Conservation (phyloP, 495 filamentous ascomycete genomes). For the Aspergillus nidulans region DNA sequence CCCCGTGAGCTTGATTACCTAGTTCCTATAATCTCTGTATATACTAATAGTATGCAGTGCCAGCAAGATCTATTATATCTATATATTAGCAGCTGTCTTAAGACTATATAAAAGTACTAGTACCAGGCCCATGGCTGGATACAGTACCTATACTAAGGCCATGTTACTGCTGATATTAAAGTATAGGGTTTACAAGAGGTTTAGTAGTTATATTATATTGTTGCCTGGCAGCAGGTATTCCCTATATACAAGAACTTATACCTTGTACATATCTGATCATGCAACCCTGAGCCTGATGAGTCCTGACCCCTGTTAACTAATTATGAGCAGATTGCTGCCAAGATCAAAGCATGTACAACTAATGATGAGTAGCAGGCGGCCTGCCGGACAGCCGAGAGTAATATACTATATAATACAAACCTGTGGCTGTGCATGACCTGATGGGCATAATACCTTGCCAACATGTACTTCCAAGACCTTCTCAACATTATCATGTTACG, state of each 20-base stretch:
- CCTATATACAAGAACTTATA: neutral
- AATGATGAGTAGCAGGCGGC: neutral
- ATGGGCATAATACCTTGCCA: slow-evolving; percentile 6
- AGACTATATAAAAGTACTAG: too few relatives aligned
- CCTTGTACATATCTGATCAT: slow-evolving; percentile 2
- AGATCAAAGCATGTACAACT: neutral
- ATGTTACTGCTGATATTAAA: too few relatives aligned
- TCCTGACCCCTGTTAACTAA: neutral
- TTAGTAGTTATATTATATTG: too few relatives aligned
- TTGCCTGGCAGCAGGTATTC: slow-evolving; percentile 1
- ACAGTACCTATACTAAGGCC: too few relatives aligned
- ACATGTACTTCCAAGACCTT: neutral
- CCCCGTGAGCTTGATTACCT: too few relatives aligned
- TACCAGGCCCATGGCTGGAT: too few relatives aligned
- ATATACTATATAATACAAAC: slow-evolving; percentile 5
- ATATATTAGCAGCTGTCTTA: too few relatives aligned
- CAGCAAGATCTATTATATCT: too few relatives aligned
- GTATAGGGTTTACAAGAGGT: too few relatives aligned
- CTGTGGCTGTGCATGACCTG: slow-evolving; percentile 9
- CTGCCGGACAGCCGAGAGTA: slow-evolving; percentile 3
- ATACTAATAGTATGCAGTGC: too few relatives aligned
- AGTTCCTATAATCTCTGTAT: too few relatives aligned
- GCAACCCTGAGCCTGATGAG: neutral
- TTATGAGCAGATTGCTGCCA: neutral
- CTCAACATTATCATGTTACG: too few relatives aligned